Evolutionary conservation across 2,329 filamentous ascomycete species (phyloP).

Genomic region (Calonectria pseudoreteaudii): DNA sequence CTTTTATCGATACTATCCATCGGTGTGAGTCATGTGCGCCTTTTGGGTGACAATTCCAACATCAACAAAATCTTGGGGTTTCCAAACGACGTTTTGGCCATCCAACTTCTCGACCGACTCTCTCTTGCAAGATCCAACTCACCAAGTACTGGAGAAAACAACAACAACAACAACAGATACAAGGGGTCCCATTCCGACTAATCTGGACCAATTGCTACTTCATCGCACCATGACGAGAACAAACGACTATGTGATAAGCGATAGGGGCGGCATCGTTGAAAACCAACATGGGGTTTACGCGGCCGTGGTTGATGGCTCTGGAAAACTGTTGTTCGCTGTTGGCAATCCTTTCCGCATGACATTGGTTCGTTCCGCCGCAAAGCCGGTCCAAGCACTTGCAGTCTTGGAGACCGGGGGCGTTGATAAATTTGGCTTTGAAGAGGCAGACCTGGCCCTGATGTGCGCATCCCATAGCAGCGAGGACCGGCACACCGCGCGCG

Average conservation of each 20-base stretch:
- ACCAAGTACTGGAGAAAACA: not conserved
- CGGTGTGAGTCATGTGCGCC: not conserved
- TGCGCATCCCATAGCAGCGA: slow-evolving; percentile 62
- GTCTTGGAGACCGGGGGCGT: slow-evolving; percentile 55
- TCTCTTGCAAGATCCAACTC: not conserved
- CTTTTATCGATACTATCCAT: not conserved
- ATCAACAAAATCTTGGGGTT: not conserved
- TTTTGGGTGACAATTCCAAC: no score
- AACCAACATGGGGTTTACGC: slow-evolving; percentile 58
- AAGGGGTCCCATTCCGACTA: not conserved
- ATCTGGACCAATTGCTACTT: not conserved
- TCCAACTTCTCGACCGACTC: not conserved
- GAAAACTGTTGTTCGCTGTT: slow-evolving; percentile 52
- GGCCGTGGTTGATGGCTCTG: slow-evolving; percentile 52
- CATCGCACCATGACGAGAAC: not conserved
- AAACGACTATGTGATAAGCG: slow-evolving; percentile 48
- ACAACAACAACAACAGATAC: not conserved
- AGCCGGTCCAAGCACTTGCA: slow-evolving; percentile 58
- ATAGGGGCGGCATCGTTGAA: slow-evolving; percentile 55
- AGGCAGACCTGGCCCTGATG: slow-evolving; percentile 58
- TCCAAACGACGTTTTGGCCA: not conserved
- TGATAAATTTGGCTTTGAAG: slow-evolving; percentile 51
- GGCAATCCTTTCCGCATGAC: slow-evolving; percentile 57
- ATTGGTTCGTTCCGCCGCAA: slow-evolving; percentile 58
- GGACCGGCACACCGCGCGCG: slow-evolving; percentile 52